These are phyloP conservation scores for Podospora pseudoanserina DNA, from an alignment of 495 filamentous ascomycete species.

Conservation along the genomic window DNA sequence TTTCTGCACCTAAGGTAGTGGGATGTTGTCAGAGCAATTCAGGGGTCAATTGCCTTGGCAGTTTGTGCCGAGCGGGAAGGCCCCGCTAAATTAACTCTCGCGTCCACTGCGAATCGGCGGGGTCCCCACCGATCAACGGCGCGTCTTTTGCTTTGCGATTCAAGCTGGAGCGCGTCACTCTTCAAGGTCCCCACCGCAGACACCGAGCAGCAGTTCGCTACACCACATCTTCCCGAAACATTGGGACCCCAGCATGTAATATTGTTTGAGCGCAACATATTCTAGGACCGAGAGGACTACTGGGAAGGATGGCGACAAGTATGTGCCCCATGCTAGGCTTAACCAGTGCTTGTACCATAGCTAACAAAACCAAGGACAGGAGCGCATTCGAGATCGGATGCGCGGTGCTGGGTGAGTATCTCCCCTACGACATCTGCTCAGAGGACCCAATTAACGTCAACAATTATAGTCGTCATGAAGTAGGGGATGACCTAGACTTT, in stretches of 20 bases:
- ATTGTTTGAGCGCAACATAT: not conserved
- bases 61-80: not conserved
- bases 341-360: not conserved
- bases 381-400: slow-evolving; percentile 12
- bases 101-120: not conserved
- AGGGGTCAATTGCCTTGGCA: not conserved
- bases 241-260: not conserved
- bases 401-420: slow-evolving; percentile 7
- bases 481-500: slow-evolving; percentile 2
- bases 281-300: not conserved
- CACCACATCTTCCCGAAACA: not conserved
- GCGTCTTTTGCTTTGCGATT: slow-evolving; percentile 8
- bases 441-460: not conserved
- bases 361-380: not conserved
- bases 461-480: not conserved
- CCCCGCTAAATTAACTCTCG: slow-evolving; percentile 6
- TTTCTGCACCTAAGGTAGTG: not conserved
- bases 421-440: not conserved
- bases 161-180: slow-evolving; percentile 4
- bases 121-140: not conserved
- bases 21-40: not conserved
- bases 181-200: not conserved
- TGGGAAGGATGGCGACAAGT: slow-evolving; percentile 9
- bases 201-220: not conserved
- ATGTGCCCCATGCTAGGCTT: not conserved